Conservation (phyloP, 306 rosid genomes). For the Vachellia collinsii region DNA sequence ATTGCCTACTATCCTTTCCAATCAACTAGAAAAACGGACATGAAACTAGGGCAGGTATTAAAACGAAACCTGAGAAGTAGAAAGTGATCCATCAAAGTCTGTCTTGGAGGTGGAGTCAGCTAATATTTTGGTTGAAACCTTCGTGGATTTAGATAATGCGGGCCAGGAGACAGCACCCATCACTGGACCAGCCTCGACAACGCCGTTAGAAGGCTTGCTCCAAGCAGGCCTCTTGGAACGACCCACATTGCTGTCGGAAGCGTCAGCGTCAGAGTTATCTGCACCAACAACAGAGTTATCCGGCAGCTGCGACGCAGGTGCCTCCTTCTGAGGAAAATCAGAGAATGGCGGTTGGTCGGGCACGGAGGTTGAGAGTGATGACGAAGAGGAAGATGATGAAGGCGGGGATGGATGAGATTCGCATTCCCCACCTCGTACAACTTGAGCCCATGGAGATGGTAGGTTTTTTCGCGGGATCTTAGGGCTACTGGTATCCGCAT, state of each 20-base stretch:
- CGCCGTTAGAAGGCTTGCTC: slow-evolving; percentile 68
- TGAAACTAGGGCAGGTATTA: background rate
- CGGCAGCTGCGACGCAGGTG: slow-evolving; percentile 37
- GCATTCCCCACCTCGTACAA: slow-evolving; percentile 67
- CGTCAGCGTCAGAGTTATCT: slow-evolving; percentile 37
- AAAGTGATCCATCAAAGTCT: slow-evolving; percentile 46
- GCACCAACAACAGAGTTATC: slow-evolving; percentile 30
- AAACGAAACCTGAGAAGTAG: slow-evolving; percentile 64
- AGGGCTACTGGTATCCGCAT: slow-evolving; percentile 38
- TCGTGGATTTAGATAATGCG: slow-evolving; percentile 62
- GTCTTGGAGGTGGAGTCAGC: slow-evolving; percentile 55
- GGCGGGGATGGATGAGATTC: slow-evolving; percentile 57
- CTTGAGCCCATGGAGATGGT: slow-evolving; percentile 68
- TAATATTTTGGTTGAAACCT: slow-evolving; percentile 50
- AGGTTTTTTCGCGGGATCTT: slow-evolving; percentile 49
- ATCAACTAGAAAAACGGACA: background rate
- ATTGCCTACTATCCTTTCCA: background rate
- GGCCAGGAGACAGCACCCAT: slow-evolving; percentile 89
- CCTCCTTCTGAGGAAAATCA: slow-evolving; percentile 46
- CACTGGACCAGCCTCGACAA: slow-evolving; percentile 55
- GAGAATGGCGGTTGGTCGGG: slow-evolving; percentile 40
- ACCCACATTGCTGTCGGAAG: slow-evolving; percentile 47
- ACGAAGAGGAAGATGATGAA: slow-evolving; percentile 41
- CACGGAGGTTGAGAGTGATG: slow-evolving; percentile 38
- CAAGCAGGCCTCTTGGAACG: slow-evolving; percentile 62